phyloP scores from a whole-genome alignment of 78 protist genomes.

The Blattamonas nauphoetae region DNA sequence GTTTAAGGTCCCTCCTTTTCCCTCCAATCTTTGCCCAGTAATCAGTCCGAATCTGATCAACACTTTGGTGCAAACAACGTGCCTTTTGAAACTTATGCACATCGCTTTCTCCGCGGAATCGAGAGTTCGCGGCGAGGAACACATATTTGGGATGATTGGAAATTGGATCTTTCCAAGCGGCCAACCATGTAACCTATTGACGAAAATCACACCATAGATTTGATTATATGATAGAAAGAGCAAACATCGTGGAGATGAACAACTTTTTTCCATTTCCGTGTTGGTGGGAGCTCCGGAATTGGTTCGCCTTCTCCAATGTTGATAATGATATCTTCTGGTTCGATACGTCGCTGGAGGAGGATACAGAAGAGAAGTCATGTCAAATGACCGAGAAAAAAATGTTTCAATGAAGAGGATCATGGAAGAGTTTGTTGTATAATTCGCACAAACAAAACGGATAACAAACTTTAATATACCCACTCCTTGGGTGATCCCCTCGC shows the following conservation, averaged over 20 bases:
- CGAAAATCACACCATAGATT: too few relatives aligned
- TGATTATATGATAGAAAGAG: too few relatives aligned
- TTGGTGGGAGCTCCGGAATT: conserved; percentile 74
- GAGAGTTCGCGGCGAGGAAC: conserved; percentile 55
- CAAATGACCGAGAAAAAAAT: background rate
- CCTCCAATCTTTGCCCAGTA: conserved; percentile 42
- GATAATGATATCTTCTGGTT: conserved; percentile 86
- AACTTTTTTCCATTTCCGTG: background rate
- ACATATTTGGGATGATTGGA: conserved; percentile 64
- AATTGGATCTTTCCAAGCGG: conserved; percentile 81
- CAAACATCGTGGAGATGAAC: background rate
- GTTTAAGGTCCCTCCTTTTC: conserved; percentile 59
- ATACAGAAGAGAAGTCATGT: background rate
- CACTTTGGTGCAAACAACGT: conserved; percentile 47
- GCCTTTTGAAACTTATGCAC: conserved; percentile 83
- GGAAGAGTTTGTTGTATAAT: background rate
- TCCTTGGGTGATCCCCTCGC: conserved; percentile 94
- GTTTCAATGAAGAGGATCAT: background rate
- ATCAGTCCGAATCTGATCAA: conserved; percentile 6
- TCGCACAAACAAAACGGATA: background rate
- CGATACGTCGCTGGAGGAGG: conserved; percentile 48
- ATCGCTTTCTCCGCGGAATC: conserved; percentile 77
- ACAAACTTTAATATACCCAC: conserved; percentile 71
- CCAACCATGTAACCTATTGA: conserved; percentile 87
- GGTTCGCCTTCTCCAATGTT: conserved; percentile 68